Base-by-base conservation (phyloP, 768 basidiomycete species). In the Hypsizygus marmoreus region DNA sequence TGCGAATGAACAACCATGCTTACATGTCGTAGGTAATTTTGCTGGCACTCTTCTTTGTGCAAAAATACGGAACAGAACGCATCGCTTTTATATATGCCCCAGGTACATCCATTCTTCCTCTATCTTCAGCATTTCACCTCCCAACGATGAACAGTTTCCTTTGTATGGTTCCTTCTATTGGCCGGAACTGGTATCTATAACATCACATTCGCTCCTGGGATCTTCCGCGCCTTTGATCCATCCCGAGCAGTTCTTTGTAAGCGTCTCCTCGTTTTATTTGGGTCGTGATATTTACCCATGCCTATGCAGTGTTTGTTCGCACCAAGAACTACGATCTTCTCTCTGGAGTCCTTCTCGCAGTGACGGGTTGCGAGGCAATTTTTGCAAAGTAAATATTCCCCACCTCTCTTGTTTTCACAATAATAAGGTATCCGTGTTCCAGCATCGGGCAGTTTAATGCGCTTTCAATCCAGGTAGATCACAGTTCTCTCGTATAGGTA, bases 351-450 rank as follows among this genome's bases (percentile, higher is more conserved):
- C 65, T 88, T 5, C 75, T 88, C 1, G 75, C 80, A 1, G 50
- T 87, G n/a, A 88, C 86, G 0, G 86, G 86, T 0, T 82, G 77
- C 53, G 85, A 87, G 58, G 82, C 82, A 1, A 65, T 84, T 36
- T 84, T 84, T 61, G 83, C 84, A 10, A 84, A 84, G 82, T 83
- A 36, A 22, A 75, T 65, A 17, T 6, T 9, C 10, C 11, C n/a
- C 23, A 10, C 20, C 7, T n/a, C 4, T n/a, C 12, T 36, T 6
- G 14, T 25, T 41, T 37, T 28, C 31, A 29, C 42, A 46, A 9
- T 14, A 22, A 4, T 32, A 16, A 23, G n/a, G n/a, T n/a, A n/a
- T n/a, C n/a, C n/a, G n/a, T 11, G 13, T 20, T 42, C 4, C 50
- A 84, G 81, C 50, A 71, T 87, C 24, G 86, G 83, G 4, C 83